Conservation (phyloP, 2,329 filamentous ascomycete genomes). For the Hypoxylon sp. region DNA sequence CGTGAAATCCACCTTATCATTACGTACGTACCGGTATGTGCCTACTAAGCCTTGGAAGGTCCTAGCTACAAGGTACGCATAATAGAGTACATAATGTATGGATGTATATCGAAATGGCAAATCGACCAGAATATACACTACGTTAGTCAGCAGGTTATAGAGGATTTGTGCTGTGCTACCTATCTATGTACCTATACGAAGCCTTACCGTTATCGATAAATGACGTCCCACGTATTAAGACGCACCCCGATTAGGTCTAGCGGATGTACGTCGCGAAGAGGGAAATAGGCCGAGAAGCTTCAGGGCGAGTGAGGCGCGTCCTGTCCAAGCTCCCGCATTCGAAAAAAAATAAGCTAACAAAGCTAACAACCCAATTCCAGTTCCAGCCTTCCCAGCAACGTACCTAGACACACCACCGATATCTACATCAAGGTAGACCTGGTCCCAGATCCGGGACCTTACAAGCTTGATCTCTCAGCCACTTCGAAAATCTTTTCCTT, state of each 20-base stretch:
- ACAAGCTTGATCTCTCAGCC: background rate
- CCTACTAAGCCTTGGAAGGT: no score
- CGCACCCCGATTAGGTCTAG: slow-evolving; percentile 45
- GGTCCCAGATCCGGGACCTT: background rate
- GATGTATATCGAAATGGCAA: no score
- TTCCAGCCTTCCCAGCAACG: slow-evolving; percentile 46
- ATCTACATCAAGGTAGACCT: slow-evolving; percentile 1
- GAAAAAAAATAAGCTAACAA: slow-evolving; percentile 42
- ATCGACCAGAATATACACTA: no score
- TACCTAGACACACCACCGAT: no score
- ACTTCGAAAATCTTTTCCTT: slow-evolving; percentile 3
- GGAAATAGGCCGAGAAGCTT: slow-evolving; percentile 30
- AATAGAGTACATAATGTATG: no score
- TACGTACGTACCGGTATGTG: no score
- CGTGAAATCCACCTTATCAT: no score
- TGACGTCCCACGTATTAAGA: slow-evolving; percentile 9
- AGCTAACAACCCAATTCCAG: slow-evolving; percentile 25
- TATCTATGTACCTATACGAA: background rate
- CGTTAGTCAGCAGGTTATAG: no score
- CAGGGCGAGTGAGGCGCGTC: slow-evolving; percentile 34
- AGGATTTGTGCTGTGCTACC: no score
- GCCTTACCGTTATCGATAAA: background rate
- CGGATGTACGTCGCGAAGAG: slow-evolving; percentile 33
- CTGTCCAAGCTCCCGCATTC: slow-evolving; percentile 44
- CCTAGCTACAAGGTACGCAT: no score